Conservation (phyloP, 352 stramenopile genomes). For the Globisporangium emineosum region DNA sequence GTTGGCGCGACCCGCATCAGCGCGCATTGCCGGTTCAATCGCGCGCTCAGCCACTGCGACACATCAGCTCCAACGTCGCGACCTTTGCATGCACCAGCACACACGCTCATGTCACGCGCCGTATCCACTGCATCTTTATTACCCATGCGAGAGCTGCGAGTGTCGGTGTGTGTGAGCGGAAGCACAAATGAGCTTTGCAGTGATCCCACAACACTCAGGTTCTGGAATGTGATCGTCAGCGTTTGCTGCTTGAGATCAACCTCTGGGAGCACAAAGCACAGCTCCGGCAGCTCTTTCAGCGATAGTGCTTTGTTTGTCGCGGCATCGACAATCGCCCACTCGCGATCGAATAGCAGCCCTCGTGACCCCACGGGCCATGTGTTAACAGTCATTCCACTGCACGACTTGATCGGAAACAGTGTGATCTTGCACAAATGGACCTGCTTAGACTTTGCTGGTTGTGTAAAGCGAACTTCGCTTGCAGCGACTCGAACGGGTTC, state of each 20-base stretch:
- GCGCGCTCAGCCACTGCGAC: conserved; percentile 63
- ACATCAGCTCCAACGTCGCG: conserved; percentile 45
- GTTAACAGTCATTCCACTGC: conserved; percentile 48
- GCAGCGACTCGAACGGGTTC: conserved; percentile 9
- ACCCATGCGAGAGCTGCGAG: conserved; percentile 10
- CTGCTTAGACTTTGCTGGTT: background rate
- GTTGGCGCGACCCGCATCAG: conserved; percentile 64
- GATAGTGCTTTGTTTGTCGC: conserved; percentile 43
- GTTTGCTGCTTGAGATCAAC: conserved; percentile 58
- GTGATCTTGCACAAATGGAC: conserved; percentile 49
- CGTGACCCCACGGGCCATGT: conserved; percentile 58
- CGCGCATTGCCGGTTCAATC: conserved; percentile 53
- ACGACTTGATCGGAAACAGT: conserved; percentile 81
- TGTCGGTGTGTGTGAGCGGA: conserved; percentile 26
- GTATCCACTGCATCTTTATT: conserved; percentile 20
- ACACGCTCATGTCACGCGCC: conserved; percentile 47
- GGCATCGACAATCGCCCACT: conserved; percentile 73
- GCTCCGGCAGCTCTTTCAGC: conserved; percentile 50
- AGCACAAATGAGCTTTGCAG: conserved; percentile 33
- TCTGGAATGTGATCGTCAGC: conserved; percentile 45
- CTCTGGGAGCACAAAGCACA: conserved; percentile 60
- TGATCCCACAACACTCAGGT: background rate
- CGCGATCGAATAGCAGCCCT: conserved; percentile 63
- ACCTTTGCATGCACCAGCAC: conserved; percentile 46
- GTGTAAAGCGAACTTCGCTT: background rate